phyloP scores from a whole-genome alignment of 2,329 filamentous ascomycete genomes.

The Aspergillus ustus region DNA sequence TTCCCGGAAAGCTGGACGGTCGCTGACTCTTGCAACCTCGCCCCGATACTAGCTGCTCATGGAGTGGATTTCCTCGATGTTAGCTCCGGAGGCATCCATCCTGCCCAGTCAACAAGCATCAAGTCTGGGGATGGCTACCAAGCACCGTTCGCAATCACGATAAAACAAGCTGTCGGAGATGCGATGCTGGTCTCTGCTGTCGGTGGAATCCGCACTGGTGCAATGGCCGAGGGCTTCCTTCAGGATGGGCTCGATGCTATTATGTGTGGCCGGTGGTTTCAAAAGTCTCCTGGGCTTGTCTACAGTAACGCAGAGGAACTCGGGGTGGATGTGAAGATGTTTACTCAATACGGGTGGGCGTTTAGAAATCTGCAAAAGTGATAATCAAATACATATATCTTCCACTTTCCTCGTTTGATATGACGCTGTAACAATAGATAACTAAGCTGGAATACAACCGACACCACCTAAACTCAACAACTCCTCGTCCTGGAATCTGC shows the following conservation, averaged over 20 bases:
- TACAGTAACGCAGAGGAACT: background rate
- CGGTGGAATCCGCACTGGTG: slow-evolving; percentile 9
- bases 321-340: background rate
- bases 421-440: background rate
- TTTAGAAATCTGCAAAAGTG: background rate
- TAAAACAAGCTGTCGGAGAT: slow-evolving; percentile 30
- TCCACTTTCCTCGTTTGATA: background rate
- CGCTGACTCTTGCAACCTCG: background rate
- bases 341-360: background rate
- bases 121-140: slow-evolving; percentile 31
- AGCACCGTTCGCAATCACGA: slow-evolving; percentile 27
- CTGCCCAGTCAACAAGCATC: slow-evolving; percentile 17
- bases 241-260: background rate
- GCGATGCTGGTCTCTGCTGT: slow-evolving; percentile 28
- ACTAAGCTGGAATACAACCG: slow-evolving; percentile 1
- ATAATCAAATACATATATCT: background rate
- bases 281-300: background rate
- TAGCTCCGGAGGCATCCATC: slow-evolving; percentile 7
- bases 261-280: background rate
- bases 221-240: background rate
- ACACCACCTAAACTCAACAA: background rate
- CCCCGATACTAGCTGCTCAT: slow-evolving; percentile 15
- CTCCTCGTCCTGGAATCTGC: slow-evolving; percentile 4
- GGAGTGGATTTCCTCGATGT: slow-evolving; percentile 15
- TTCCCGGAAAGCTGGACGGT: background rate